Conservation (phyloP, 768 basidiomycete genomes). For the Candolleomyces eurysporus region DNA sequence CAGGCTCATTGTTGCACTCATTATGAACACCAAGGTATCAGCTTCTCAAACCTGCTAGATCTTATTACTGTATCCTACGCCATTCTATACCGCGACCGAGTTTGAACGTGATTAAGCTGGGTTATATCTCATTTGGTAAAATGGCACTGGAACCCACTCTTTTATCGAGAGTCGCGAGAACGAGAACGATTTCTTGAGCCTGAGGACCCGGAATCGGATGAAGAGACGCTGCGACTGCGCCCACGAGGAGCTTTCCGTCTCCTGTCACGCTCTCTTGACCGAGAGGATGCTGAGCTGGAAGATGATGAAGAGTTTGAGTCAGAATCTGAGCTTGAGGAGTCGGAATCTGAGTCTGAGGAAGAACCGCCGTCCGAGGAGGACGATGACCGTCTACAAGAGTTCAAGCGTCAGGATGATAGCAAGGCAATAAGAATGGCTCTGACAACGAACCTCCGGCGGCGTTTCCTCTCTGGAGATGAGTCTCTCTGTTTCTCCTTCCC, state of each 20-base stretch:
- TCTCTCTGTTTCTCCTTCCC: constrained; percentile 32
- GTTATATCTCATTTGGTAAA: neutral
- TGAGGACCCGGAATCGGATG: neutral
- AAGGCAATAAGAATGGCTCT: neutral
- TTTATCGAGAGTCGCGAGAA: constrained; percentile 3
- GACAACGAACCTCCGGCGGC: constrained; percentile 5
- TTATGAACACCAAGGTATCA: constrained; percentile 76
- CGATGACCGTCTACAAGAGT: constrained; percentile 9
- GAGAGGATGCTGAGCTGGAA: constrained; percentile 32
- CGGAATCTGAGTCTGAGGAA: constrained; percentile 39
- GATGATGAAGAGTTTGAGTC: constrained; percentile 37
- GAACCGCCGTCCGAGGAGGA: constrained; percentile 34
- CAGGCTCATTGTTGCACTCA: constrained; percentile 84
- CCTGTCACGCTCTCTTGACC: constrained; percentile 11
- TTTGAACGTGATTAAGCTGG: no score
- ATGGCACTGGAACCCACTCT: neutral
- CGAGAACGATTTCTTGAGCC: constrained; percentile 6
- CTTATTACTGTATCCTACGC: neutral
- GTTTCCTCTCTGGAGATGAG: constrained; percentile 37
- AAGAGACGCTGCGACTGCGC: constrained; percentile 15
- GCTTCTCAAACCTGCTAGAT: neutral
- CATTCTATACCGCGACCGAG: neutral
- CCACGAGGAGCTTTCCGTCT: constrained; percentile 7
- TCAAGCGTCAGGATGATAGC: neutral
- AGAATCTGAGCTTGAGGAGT: constrained; percentile 41